Base-by-base conservation (phyloP, 805 yeast genomes). In the Starmerella lactis-condensi region DNA sequence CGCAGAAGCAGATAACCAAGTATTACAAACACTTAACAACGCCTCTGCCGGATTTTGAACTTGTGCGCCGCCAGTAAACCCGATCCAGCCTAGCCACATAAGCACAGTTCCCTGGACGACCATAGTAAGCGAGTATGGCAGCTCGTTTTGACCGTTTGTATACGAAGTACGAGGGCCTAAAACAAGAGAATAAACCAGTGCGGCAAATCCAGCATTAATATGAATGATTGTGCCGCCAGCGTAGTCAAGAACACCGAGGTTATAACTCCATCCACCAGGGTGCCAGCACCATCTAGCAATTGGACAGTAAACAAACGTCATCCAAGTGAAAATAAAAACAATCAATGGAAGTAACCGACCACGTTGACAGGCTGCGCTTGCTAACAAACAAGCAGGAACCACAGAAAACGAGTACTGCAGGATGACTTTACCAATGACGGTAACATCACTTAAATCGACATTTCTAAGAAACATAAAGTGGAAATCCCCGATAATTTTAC, bases 141-240 rank as follows among this genome's bases (percentile, higher is more conserved):
- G 78, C 50, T 63, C 68, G 20, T 33, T 40, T 9, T 22, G 28
- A 24, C 65, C 62, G 28, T 54, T 52, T 17, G 17, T 24, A 21
- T 74, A 73, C 43, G 70, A 74, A 35, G 62, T 58, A 57, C 79
- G 65, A 52, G 71, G 69, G 47, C 79, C 81, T 48, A 73, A 64
- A 32, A 65, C 52, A 18, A 67, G 57, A 16, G 79, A 69, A 50
- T 73, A 73, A 26, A 77, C 75, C 41, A 73, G 58, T 26, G 79
- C 79, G 34, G 74, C 71, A 40, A 67, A 65, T 34, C 82, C 82
- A 4, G 77, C 66, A 44, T 72, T 62, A 51, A 69, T 67, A 53
- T 73, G 82, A 32, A 73, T 79, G 31, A 78, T 77, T 33, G 78
- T 76, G 33, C 79, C 79, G 43, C 82, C 82, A 6, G 81, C 79